Evolutionary conservation across 2,329 filamentous ascomycete species (phyloP).

Genomic region (Trematosphaeria pertusa): DNA sequence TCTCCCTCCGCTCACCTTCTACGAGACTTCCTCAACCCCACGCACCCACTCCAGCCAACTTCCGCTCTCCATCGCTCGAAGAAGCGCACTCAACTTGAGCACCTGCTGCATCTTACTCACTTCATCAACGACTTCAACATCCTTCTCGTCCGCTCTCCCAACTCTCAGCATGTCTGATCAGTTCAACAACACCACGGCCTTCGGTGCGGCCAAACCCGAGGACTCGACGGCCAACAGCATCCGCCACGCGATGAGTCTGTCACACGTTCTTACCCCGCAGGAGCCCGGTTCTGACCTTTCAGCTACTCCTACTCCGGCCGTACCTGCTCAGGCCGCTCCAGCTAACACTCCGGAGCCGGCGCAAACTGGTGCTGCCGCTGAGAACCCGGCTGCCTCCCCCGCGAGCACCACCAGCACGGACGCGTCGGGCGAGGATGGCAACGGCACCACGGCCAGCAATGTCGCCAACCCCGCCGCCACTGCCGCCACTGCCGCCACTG

Average conservation of each 20-base stretch:
- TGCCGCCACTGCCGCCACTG: constrained; percentile 3
- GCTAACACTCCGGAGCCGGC: neutral
- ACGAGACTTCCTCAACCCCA: constrained; percentile 28
- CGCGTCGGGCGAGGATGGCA: neutral
- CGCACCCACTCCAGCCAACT: constrained; percentile 7
- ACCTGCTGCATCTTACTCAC: constrained; percentile 1
- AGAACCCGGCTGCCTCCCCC: neutral
- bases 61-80: neutral
- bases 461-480: neutral
- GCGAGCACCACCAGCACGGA: neutral
- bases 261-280: constrained; percentile 22
- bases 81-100: too few species aligned
- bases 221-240: constrained; percentile 9
- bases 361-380: neutral
- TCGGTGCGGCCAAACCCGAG: neutral
- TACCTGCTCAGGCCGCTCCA: neutral
- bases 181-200: constrained; percentile 2
- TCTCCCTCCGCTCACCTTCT: constrained; percentile 29
- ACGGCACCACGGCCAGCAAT: neutral
- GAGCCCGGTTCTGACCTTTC: neutral
- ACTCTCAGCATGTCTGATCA: constrained; percentile 13
- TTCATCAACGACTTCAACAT: neutral
- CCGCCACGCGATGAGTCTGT: constrained; percentile 4
- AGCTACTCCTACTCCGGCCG: neutral
- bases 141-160: constrained; percentile 2